Evolutionary conservation across 352 stramenopile genomes (phyloP).

Genomic region (Pythium dissotocum): DNA sequence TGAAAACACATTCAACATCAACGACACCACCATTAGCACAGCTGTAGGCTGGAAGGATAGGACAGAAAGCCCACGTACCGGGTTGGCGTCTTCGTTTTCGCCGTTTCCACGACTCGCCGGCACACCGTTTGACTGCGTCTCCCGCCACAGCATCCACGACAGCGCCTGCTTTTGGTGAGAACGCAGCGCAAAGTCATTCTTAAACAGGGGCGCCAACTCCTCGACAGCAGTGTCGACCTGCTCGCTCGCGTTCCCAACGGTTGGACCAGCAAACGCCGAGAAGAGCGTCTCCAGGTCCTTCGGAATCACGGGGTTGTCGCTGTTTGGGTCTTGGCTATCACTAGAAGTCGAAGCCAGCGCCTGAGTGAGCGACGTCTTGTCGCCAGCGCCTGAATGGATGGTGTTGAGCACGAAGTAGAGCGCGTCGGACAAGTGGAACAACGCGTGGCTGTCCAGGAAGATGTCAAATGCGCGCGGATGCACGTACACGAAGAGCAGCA

Average conservation of each 20-base stretch:
- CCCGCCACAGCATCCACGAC: slow-evolving; percentile 86
- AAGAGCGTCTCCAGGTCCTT: slow-evolving; percentile 68
- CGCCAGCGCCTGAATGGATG: slow-evolving; percentile 24
- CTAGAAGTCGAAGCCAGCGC: neutral
- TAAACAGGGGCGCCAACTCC: slow-evolving; percentile 49
- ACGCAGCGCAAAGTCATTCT: slow-evolving; percentile 60
- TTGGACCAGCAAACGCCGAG: slow-evolving; percentile 53
- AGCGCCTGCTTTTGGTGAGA: slow-evolving; percentile 85
- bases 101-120: slow-evolving; percentile 6
- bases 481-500: slow-evolving; percentile 64
- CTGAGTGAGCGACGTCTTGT: slow-evolving; percentile 13
- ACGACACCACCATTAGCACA: neutral
- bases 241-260: slow-evolving; percentile 21
- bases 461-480: slow-evolving; percentile 58
- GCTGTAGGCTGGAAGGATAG: too few relatives aligned
- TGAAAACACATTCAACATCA: slow-evolving; percentile 18
- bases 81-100: slow-evolving; percentile 25
- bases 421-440: slow-evolving; percentile 65
- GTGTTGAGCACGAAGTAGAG: slow-evolving; percentile 61
- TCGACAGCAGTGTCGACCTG: slow-evolving; percentile 30
- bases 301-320: slow-evolving; percentile 29
- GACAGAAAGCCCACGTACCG: neutral
- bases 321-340: neutral
- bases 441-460: slow-evolving; percentile 56
- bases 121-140: slow-evolving; percentile 36